These are phyloP conservation scores for Leccinum variicolor DNA, from an alignment of 768 basidiomycete genomes.

Conservation along the genomic window DNA sequence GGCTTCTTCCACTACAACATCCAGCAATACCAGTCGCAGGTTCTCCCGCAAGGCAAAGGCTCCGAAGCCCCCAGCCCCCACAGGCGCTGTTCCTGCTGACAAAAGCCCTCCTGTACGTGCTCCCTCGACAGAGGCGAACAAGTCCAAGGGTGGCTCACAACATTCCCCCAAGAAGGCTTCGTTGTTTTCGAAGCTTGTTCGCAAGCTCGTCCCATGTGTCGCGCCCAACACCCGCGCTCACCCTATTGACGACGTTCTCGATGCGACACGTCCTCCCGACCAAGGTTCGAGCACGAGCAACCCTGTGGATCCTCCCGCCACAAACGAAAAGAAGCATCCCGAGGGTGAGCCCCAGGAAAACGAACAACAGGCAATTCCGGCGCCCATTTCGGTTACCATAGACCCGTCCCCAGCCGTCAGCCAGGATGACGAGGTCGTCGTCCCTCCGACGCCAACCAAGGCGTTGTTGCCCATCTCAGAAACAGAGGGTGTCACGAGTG, in stretches of 20 bases:
- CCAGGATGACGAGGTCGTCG: constrained; percentile 37
- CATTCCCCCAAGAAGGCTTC: constrained; percentile 43
- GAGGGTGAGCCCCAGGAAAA: constrained; percentile 28
- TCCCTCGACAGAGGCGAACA: constrained; percentile 33
- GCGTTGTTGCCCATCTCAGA: constrained; percentile 57
- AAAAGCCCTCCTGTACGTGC: constrained; percentile 33
- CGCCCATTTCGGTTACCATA: constrained; percentile 19
- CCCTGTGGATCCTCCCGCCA: constrained; percentile 19
- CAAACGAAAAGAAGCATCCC: constrained; percentile 29
- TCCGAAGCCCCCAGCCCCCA: constrained; percentile 13
- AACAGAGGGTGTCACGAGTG: constrained; percentile 87
- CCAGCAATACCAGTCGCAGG: constrained; percentile 22
- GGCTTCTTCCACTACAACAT: constrained; percentile 21
- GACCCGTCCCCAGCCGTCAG: constrained; percentile 18
- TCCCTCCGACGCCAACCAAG: constrained; percentile 49
- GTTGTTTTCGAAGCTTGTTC: constrained; percentile 57
- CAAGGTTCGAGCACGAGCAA: constrained; percentile 20
- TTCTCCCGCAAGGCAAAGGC: constrained; percentile 30
- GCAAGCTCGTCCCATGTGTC: constrained; percentile 64
- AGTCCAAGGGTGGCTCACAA: constrained; percentile 33
- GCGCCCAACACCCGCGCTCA: constrained; percentile 49
- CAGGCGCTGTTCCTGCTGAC: constrained; percentile 20
- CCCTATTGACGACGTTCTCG: constrained; percentile 38
- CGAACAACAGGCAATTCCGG: constrained; percentile 34
- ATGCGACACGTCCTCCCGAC: constrained; percentile 12